Evolutionary conservation across 192 early-diverging fungal genomes (phyloP).

Genomic region (Coemansia sp.): DNA sequence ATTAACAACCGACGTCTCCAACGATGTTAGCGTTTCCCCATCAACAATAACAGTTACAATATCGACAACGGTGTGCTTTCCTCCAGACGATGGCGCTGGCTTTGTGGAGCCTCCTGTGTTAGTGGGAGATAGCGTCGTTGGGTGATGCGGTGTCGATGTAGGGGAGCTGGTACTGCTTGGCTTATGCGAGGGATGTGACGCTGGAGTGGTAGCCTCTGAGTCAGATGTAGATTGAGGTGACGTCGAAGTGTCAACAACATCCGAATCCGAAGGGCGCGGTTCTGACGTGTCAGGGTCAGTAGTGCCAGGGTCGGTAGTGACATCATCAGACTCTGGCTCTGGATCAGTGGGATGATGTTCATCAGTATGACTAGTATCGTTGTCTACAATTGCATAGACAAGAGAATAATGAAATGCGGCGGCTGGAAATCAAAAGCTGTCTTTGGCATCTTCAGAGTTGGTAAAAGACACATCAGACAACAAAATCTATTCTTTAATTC

Average conservation of each 20-base stretch:
- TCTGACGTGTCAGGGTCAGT: too few relatives aligned
- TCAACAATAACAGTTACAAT: constrained; percentile 40
- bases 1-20: constrained; percentile 24
- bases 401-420: too few relatives aligned
- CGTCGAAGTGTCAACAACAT: background rate
- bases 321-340: too few relatives aligned
- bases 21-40: constrained; percentile 21
- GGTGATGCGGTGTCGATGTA: background rate
- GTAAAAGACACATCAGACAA: too few relatives aligned
- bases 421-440: too few relatives aligned
- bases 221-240: background rate
- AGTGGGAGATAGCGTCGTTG: constrained; percentile 2
- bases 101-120: background rate
- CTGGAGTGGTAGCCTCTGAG: background rate
- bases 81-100: background rate
- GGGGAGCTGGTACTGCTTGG: constrained; percentile 2
- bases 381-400: too few relatives aligned
- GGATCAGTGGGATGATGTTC: too few relatives aligned
- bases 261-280: too few relatives aligned
- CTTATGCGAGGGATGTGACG: background rate
- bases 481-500: too few relatives aligned
- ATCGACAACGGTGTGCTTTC: constrained; percentile 33
- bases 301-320: too few relatives aligned
- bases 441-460: too few relatives aligned
- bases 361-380: too few relatives aligned